Conservation (phyloP, 2,329 filamentous ascomycete species). For the Torrubiellomyces zombiae region DNA sequence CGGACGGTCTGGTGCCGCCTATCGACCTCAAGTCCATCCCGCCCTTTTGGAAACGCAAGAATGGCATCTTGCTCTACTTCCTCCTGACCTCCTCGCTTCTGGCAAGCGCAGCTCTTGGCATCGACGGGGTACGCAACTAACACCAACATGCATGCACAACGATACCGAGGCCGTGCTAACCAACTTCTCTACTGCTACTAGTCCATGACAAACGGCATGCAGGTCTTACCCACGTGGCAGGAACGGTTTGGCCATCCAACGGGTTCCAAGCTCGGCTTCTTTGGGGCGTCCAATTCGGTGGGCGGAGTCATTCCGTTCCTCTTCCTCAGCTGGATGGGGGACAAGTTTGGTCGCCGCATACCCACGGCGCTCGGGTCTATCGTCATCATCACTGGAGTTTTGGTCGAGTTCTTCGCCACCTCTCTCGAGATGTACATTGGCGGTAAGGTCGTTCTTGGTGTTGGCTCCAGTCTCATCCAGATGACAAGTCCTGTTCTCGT, state of each 20-base stretch:
- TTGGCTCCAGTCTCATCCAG: slow-evolving; percentile 20
- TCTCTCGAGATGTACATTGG: slow-evolving; percentile 20
- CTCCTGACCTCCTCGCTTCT: slow-evolving; percentile 24
- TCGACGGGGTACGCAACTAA: slow-evolving; percentile 17
- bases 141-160: not conserved
- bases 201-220: slow-evolving; percentile 24
- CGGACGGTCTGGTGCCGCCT: slow-evolving; percentile 13
- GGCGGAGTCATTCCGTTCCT: slow-evolving; percentile 21
- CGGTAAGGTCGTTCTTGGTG: slow-evolving; percentile 20
- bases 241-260: slow-evolving; percentile 19
- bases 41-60: slow-evolving; percentile 21
- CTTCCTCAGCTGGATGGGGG: slow-evolving; percentile 18
- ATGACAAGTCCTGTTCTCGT: slow-evolving; percentile 25
- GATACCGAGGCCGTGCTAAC: not conserved
- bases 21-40: slow-evolving; percentile 15
- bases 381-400: slow-evolving; percentile 20
- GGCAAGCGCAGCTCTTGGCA: slow-evolving; percentile 23
- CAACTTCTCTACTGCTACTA: slow-evolving; percentile 2
- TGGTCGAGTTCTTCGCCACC: slow-evolving; percentile 19
- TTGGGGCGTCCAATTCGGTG: slow-evolving; percentile 21
- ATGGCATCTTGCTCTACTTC: slow-evolving; percentile 25
- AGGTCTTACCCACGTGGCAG: slow-evolving; percentile 20
- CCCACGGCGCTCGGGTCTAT: slow-evolving; percentile 20
- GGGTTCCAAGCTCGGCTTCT: slow-evolving; percentile 20
- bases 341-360: slow-evolving; percentile 16